Evolutionary conservation across 2,329 filamentous ascomycete genomes (phyloP).

Genomic region (Harringtonia aguacate): DNA sequence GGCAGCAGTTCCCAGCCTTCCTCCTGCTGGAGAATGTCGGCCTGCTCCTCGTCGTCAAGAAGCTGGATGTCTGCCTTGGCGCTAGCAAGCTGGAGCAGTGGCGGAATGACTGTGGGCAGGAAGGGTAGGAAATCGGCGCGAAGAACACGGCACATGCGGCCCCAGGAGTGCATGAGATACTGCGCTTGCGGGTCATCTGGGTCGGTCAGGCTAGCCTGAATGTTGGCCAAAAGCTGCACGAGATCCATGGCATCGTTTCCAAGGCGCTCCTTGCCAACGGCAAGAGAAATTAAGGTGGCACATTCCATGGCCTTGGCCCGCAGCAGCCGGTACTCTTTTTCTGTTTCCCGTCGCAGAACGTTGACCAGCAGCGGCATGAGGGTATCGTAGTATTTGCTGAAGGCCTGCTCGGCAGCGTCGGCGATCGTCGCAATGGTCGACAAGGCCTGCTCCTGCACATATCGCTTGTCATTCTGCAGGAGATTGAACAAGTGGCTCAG

Average conservation of each 20-base stretch:
- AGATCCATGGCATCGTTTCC: conserved; percentile 77
- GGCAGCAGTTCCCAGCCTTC: conserved; percentile 97
- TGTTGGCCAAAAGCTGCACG: conserved; percentile 76
- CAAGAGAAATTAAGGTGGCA: conserved; percentile 87
- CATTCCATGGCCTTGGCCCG: conserved; percentile 99
- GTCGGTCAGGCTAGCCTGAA: conserved; percentile 80
- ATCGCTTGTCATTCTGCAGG: conserved; percentile 84
- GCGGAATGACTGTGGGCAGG: conserved; percentile 87
- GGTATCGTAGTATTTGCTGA: conserved; percentile 89
- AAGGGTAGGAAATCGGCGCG: conserved; percentile 87
- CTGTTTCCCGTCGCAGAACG: conserved; percentile 79
- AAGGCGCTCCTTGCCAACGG: conserved; percentile 88
- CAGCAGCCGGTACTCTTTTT: conserved; percentile 84
- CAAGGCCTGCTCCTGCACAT: conserved; percentile 93
- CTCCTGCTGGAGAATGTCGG: conserved; percentile 84
- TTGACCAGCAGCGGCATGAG: conserved; percentile 92
- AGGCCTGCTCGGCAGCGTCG: conserved; percentile 93
- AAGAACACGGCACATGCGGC: conserved; percentile 93
- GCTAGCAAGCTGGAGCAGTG: conserved; percentile 78
- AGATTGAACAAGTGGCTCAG: conserved; percentile 78
- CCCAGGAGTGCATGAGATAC: conserved; percentile 98
- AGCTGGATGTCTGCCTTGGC: conserved; percentile 97
- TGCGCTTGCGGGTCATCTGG: conserved; percentile 92
- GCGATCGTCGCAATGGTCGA: conserved; percentile 98
- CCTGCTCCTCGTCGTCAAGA: conserved; percentile 88